These are phyloP conservation scores for Chlamydomonas incerta DNA, from an alignment of 139 green algal genomes.

Conservation along the genomic window DNA sequence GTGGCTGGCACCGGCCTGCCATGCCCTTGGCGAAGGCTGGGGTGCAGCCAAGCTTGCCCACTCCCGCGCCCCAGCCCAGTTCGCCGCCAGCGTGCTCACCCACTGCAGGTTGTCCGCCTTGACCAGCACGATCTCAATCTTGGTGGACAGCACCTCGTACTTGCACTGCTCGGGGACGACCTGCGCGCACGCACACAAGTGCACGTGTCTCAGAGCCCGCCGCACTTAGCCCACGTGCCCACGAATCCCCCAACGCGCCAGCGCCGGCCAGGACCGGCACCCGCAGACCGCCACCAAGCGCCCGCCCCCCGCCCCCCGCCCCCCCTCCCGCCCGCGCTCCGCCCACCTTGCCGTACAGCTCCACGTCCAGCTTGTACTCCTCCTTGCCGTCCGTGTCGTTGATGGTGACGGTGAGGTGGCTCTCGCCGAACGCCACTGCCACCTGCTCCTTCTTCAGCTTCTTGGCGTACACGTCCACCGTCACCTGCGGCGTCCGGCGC, in stretches of 20 bases:
- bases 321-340: not conserved
- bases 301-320: no score
- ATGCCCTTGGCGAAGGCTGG: no score
- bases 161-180: slow-evolving; percentile 56
- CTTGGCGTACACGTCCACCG: slow-evolving; percentile 88
- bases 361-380: slow-evolving; percentile 71
- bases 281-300: not conserved
- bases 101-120: slow-evolving; percentile 78
- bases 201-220: no score
- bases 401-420: slow-evolving; percentile 50
- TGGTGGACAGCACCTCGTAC: slow-evolving; percentile 78
- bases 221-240: no score
- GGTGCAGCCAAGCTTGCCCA: no score
- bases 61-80: no score
- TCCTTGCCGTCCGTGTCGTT: slow-evolving; percentile 49
- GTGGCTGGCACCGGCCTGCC: no score
- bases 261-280: no score
- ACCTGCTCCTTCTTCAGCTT: slow-evolving; percentile 73
- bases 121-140: slow-evolving; percentile 83
- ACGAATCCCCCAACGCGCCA: no score
- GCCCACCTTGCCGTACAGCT: slow-evolving; percentile 67
- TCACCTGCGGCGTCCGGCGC: no score
- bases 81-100: no score
- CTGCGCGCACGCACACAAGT: no score
- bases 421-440: slow-evolving; percentile 50